phyloP scores from a whole-genome alignment of 1,284 basidiomycete genomes.

The Heterobasidion annosum region DNA sequence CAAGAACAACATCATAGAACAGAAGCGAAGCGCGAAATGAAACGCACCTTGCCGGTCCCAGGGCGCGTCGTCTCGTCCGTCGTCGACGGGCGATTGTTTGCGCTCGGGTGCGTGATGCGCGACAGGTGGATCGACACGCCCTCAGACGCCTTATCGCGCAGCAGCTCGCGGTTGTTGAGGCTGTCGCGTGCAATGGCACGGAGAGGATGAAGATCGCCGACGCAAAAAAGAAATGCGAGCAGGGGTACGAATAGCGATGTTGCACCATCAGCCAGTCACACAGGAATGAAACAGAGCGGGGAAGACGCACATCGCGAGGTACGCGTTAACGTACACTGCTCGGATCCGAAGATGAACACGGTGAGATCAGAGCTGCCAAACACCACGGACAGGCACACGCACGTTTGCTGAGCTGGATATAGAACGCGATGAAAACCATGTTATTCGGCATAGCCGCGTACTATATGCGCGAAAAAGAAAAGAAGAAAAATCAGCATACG shows the following conservation, averaged over 20 bases:
- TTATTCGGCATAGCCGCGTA: slow-evolving; percentile 39
- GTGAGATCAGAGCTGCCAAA: background rate
- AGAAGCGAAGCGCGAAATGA: background rate
- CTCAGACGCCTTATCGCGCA: slow-evolving; percentile 23
- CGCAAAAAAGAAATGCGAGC: too few relatives aligned
- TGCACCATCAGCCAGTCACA: background rate
- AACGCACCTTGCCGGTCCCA: background rate
- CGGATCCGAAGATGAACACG: background rate
- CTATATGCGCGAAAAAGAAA: slow-evolving; percentile 8
- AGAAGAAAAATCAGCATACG: background rate
- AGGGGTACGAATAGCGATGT: background rate
- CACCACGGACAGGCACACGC: slow-evolving; percentile 11
- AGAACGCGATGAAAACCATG: slow-evolving; percentile 43
- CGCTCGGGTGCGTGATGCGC: background rate
- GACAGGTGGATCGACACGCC: slow-evolving; percentile 35
- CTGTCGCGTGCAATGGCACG: slow-evolving; percentile 5
- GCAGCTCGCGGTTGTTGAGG: slow-evolving; percentile 33
- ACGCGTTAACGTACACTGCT: slow-evolving; percentile 43
- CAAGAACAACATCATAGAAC: too few relatives aligned
- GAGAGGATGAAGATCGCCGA: too few relatives aligned
- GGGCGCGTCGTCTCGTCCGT: background rate
- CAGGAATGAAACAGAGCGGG: background rate
- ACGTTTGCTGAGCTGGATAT: slow-evolving; percentile 44
- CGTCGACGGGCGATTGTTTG: background rate
- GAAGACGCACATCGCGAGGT: slow-evolving; percentile 29